A percentile compares a stretch with the other conserved stretches of the same genome.
Conservation (phyloP, 495 filamentous ascomycete species). For the Usnea hakonensis region DNA sequence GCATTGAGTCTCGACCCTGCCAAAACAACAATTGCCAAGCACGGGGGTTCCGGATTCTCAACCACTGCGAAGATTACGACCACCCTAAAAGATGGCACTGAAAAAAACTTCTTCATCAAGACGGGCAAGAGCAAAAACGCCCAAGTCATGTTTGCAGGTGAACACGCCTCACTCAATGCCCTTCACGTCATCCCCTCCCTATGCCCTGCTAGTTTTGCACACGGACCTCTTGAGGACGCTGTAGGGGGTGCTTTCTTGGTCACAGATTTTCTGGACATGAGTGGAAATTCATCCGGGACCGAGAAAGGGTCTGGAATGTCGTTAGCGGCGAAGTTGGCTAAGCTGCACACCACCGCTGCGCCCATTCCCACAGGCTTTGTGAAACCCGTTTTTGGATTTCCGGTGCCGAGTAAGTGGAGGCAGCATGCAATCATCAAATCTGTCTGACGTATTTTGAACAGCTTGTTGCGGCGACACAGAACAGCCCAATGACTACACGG, state of each 20-base stretch:
- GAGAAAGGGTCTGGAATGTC: slow-evolving; percentile 36
- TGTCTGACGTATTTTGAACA: background rate
- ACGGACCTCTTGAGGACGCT: slow-evolving; percentile 51
- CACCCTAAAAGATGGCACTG: slow-evolving; percentile 26
- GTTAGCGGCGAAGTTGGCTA: slow-evolving; percentile 68
- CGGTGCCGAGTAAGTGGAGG: slow-evolving; percentile 45
- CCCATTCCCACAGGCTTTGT: slow-evolving; percentile 53
- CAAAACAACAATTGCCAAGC: slow-evolving; percentile 46
- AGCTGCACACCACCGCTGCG: slow-evolving; percentile 69
- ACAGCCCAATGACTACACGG: slow-evolving; percentile 63
- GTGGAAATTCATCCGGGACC: slow-evolving; percentile 24
- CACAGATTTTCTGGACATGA: slow-evolving; percentile 73
- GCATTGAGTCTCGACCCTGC: slow-evolving; percentile 59
- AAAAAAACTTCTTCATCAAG: slow-evolving; percentile 73
- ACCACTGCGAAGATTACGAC: slow-evolving; percentile 63
- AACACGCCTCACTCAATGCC: slow-evolving; percentile 76
- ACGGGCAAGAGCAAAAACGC: slow-evolving; percentile 57
- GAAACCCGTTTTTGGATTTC: slow-evolving; percentile 67
- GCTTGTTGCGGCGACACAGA: slow-evolving; percentile 75
- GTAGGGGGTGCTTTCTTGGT: slow-evolving; percentile 56
- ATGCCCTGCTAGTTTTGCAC: slow-evolving; percentile 63
- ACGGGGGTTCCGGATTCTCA: slow-evolving; percentile 68
- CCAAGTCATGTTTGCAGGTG: slow-evolving; percentile 72
- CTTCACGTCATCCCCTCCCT: slow-evolving; percentile 67
- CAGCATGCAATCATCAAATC: background rate